These are phyloP conservation scores for Stipa capillata DNA, from an alignment of 176 grass and related monocot species.

Conservation along the genomic window DNA sequence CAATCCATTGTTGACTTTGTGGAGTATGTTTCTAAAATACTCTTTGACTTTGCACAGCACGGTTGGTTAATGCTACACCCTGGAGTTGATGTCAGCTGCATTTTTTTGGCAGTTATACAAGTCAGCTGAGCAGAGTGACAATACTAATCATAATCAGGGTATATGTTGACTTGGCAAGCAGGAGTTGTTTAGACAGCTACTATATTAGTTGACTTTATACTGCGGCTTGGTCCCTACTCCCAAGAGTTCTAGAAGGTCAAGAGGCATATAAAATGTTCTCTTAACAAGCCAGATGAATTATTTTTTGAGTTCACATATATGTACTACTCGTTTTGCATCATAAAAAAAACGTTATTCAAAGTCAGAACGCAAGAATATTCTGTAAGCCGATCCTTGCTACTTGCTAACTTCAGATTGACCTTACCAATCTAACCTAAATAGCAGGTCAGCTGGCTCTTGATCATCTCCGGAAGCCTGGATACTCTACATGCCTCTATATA, in stretches of 20 bases:
- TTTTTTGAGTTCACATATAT: neutral
- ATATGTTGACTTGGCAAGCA: constrained; percentile 16
- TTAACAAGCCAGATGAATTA: neutral
- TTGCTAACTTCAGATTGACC: neutral
- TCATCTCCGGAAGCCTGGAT: neutral
- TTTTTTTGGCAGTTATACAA: neutral
- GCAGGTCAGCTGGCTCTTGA: neutral
- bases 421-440: neutral
- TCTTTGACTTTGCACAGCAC: constrained; percentile 13
- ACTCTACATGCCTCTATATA: neutral
- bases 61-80: neutral
- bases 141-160: neutral
- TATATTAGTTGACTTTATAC: constrained; percentile 14
- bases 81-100: neutral
- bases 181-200: constrained; percentile 3
- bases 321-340: neutral
- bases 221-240: neutral
- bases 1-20: neutral
- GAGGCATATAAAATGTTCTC: neutral
- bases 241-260: constrained; percentile 20
- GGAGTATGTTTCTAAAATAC: neutral
- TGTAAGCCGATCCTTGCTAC: neutral
- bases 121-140: neutral
- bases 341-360: neutral
- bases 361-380: constrained; percentile 16